phyloP scores from a whole-genome alignment of 345 rosid genomes.

The Populus tremula region DNA sequence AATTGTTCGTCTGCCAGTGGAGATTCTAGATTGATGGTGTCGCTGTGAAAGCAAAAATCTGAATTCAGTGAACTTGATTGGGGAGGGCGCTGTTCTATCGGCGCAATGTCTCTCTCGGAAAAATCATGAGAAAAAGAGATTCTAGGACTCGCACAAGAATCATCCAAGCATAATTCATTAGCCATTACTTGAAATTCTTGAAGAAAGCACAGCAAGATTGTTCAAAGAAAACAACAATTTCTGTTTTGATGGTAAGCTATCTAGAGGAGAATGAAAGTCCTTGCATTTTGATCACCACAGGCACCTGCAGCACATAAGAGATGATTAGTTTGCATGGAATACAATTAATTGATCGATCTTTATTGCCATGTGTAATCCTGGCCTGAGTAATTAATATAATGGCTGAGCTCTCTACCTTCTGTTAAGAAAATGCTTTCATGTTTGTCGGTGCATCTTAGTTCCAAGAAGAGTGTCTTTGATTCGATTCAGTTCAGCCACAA shows the following conservation, averaged over 20 bases:
- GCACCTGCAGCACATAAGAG: too few species aligned
- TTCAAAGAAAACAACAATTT: not conserved
- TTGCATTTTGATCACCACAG: too few species aligned
- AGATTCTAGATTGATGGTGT: slow-evolving; percentile 9
- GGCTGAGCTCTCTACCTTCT: too few species aligned
- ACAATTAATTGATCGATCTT: too few species aligned
- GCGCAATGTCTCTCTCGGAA: slow-evolving; percentile 5
- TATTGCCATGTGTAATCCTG: too few species aligned
- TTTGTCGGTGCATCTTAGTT: not conserved
- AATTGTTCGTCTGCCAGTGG: slow-evolving; percentile 27
- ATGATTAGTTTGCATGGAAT: too few species aligned
- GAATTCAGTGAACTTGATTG: not conserved
- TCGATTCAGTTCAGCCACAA: not conserved
- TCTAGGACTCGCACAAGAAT: slow-evolving; percentile 23
- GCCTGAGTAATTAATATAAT: too few species aligned
- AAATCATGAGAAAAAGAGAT: slow-evolving; percentile 33
- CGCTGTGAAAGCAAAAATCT: not conserved
- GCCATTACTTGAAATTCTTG: slow-evolving; percentile 6
- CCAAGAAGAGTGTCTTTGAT: not conserved
- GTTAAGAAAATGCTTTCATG: too few species aligned
- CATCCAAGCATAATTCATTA: slow-evolving; percentile 20
- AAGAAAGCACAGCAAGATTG: not conserved
- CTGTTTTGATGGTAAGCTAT: not conserved
- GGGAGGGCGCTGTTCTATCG: not conserved
- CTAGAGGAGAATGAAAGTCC: not conserved